Evolutionary conservation across 75 land plant genomes (phyloP).

Genomic region (Picea sitchensis): DNA sequence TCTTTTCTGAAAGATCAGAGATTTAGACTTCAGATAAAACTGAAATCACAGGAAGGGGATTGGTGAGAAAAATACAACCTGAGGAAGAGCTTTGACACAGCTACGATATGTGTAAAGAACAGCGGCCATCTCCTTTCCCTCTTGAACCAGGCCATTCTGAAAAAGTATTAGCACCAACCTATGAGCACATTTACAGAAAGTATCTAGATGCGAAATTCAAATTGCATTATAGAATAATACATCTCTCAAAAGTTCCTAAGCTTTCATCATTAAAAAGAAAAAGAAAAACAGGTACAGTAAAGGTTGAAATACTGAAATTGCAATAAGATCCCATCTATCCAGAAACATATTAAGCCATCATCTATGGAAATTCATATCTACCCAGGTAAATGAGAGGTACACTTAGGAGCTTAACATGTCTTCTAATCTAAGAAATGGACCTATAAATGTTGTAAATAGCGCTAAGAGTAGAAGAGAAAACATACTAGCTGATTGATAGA

Average conservation of each 20-base stretch:
- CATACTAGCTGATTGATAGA: conserved; percentile 93
- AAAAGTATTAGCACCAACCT: conserved; percentile 2
- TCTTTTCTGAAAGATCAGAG: neutral
- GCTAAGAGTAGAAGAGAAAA: neutral
- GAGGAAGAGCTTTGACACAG: conserved; percentile 99
- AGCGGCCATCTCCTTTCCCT: conserved; percentile 97
- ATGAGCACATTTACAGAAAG: neutral
- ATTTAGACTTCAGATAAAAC: neutral
- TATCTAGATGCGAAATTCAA: neutral
- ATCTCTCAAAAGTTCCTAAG: neutral
- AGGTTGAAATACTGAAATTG: neutral
- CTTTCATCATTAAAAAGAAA: neutral
- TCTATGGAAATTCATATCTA: no score
- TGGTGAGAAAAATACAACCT: conserved; percentile 43
- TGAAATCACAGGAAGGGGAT: neutral
- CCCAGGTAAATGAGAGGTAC: neutral
- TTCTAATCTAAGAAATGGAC: neutral
- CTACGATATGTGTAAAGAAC: conserved; percentile 97
- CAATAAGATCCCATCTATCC: neutral
- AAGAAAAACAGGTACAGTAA: neutral
- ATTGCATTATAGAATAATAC: neutral
- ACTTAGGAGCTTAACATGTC: neutral
- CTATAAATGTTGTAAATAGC: neutral
- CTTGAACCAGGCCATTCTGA: conserved; percentile 77
- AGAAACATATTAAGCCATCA: neutral